Base-by-base conservation (phyloP, 2,329 filamentous ascomycete genomes). In the Aspergillus quadricinctus region DNA sequence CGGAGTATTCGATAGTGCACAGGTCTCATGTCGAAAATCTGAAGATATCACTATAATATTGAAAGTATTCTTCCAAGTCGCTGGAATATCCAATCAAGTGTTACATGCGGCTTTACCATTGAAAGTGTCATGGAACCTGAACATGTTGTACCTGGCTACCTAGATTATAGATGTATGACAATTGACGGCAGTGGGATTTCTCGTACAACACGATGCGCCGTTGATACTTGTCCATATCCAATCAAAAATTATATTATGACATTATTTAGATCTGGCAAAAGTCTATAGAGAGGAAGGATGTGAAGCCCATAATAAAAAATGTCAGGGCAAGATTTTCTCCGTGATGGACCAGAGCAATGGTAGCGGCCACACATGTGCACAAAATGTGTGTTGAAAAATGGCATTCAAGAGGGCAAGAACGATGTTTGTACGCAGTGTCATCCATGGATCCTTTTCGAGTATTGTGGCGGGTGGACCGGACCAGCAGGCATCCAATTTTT, bases 101-200 rank as follows among this genome's bases (percentile, higher is more conserved):
- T 27, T 27, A 23, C 57, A 49, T 35, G 53, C 56, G 31, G 14
- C 14, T 37, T 17, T 37, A 37, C 31, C 14, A 65, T 65, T 59
- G 61, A 58, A 62, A 60, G 61, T 64, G 62, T 58, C 11, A 27
- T 37, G n/a, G n/a, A 19, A 19, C 37, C 19, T 14, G 31, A 37
- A 37, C 25, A 27, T 27, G 25, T 37, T 37, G 31, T 37, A 37
- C 31, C 31, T 7, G 14, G 31, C 31, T 17, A 23, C 23, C 2
- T 23, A 17, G 14, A 37, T 17, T 35, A 29, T 29, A 37, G 14
- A n/a, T n/a, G 31, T 37, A 37, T 17, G 14, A 37, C 31, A 17
- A 35, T 37, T 37, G 31, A 37, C 31, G 6, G 14, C 31, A 37
- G 31, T 17, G 31, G 14, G 6, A 17, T 37, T 6, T 17, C 31